Base-by-base conservation (phyloP, 208 protist genomes). In the Crithidia fasciculata region DNA sequence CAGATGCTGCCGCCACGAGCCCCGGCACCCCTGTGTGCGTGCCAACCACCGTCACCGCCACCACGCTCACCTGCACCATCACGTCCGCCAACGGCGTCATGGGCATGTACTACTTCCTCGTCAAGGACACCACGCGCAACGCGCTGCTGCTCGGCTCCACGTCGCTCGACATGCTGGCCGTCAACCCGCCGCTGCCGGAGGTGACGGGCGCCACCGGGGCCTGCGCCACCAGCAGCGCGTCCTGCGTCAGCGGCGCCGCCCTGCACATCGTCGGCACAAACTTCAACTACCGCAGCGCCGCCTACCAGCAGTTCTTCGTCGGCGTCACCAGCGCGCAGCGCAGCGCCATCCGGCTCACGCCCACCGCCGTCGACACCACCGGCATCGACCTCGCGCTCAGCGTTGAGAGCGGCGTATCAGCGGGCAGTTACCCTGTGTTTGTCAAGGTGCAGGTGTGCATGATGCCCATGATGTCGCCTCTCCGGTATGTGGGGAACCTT, bases 81-180 rank as follows among this genome's bases (percentile, higher is more conserved):
- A 41, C 44, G 3, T 50, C 65, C 45, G 43, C 10, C 39, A 70
- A 37, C 12, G 53, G 63, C 45, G 59, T 61, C 18, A 79, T 85
- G 76, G 76, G 28, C 47, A 82, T 82, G 81, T 82, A 62, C 69
- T 36, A 41, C 47, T 56, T 81, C 44, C 68, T 79, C 9, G 81
- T 82, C 50, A 70, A 74, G 52, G 72, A 82, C 16, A 49, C 18
- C n/a, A 58, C 16, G n/a, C 76, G 28, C 19, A 40, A 54, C 37
- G 67, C 69, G 10, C 73, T 74, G 47, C 56, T 84, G 65, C 66
- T 69, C 37, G 69, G 69, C 65, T 63, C 74, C 50, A 77, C 49
- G 49, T 39, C 60, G 44, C 73, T 76, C 59, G 9, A 7, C 18
- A 52, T 40, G 47, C 56, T 84, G 40, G 64, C 75, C 39, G 75